Evolutionary conservation across 768 basidiomycete species (phyloP).

Genomic region (Lepiota venenata): DNA sequence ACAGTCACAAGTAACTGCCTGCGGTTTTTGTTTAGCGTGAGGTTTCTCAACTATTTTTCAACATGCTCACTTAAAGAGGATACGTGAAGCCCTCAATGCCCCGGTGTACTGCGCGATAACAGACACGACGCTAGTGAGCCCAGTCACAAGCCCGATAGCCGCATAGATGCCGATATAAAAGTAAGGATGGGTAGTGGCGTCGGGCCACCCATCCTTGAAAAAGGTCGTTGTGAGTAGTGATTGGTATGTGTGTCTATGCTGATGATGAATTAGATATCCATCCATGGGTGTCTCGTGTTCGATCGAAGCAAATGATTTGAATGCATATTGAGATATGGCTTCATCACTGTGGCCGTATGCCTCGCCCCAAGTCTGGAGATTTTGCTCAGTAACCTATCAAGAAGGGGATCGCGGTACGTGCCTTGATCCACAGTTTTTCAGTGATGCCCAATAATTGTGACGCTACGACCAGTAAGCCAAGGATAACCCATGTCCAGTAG

Average conservation of each 20-base stretch:
- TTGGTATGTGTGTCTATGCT: constrained; percentile 23
- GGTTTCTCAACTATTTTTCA: neutral
- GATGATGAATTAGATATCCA: constrained; percentile 28
- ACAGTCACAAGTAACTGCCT: constrained; percentile 62
- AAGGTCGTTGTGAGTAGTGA: constrained; percentile 17
- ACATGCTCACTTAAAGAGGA: constrained; percentile 35
- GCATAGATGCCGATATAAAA: constrained; percentile 74
- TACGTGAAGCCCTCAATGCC: constrained; percentile 45
- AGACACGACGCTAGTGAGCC: constrained; percentile 42
- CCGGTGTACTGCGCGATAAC: constrained; percentile 59
- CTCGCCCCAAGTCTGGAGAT: constrained; percentile 62
- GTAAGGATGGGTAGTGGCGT: constrained; percentile 56
- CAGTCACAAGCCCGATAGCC: constrained; percentile 50
- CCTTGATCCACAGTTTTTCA: constrained; percentile 78
- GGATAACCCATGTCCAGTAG: constrained; percentile 64
- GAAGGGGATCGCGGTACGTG: constrained; percentile 21
- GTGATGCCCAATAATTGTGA: constrained; percentile 50
- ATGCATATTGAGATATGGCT: constrained; percentile 18
- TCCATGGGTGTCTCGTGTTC: constrained; percentile 35
- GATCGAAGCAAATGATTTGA: constrained; percentile 31
- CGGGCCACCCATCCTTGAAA: constrained; percentile 37
- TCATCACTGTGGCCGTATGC: constrained; percentile 37
- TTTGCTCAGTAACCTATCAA: neutral
- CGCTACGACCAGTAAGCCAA: constrained; percentile 44
- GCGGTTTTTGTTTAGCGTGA: constrained; percentile 13